Base-by-base conservation (phyloP, 768 basidiomycete genomes). In the Leccinum aurantiacum region DNA sequence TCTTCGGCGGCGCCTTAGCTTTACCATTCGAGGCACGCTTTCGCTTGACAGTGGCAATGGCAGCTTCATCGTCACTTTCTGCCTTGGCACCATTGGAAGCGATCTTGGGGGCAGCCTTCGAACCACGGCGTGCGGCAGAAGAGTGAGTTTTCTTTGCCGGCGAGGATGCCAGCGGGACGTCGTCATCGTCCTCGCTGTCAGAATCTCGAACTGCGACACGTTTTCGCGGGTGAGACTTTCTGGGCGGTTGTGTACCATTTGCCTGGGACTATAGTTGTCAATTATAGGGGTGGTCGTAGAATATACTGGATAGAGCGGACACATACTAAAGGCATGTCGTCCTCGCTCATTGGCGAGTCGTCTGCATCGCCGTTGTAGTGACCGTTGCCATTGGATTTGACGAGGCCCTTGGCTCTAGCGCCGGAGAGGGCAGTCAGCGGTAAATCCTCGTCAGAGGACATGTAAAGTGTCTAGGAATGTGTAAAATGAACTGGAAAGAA, bases 311-410 rank as follows among this genome's bases (percentile, higher is more conserved):
- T 27, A 24, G 41, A 53, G 48, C 17, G 59, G 27, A 59, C 62
- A 78, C 83, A 65, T 72, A 92, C 91, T 71, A 90, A 77, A 49
- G 89, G 89, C 73, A 85, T 73, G 66, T 90, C 87, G 54, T 85
- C 88, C 60, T 89, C 88, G 63, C 87, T 89, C 82, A 87, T 82
- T 25, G 80, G 77, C 54, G 76, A 77, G 67, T 76, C 75, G 14
- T 71, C 74, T 58, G 77, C 74, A 58, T 77, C 74, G 24, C 72
- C 73, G 25, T 77, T 76, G 59, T 59, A 60, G 67, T 74, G 71
- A 61, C 75, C 75, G 67, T 78, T 78, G 52, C 78, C 77, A 64
- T 84, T 83, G 60, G 77, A 76, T 63, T 71, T 72, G 71, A 71
- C 74, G 65, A 75, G 70, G 66, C 78, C 77, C 56, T 81, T 86